Conservation (phyloP, 768 basidiomycete species). For the Coprinopsis cinerea region DNA sequence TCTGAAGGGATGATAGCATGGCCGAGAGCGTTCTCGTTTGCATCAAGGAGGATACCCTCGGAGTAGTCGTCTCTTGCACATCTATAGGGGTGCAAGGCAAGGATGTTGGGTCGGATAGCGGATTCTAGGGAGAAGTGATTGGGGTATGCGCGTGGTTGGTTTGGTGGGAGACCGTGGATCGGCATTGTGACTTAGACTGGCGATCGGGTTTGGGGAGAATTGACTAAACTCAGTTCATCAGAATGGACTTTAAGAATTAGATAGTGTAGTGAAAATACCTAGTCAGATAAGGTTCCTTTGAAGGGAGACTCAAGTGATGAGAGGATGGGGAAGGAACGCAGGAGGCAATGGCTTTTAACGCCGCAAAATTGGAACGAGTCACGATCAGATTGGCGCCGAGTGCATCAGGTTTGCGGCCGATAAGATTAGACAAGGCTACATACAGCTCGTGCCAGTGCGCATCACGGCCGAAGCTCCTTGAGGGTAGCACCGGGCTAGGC, state of each 20-base stretch:
- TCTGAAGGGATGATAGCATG: conserved; percentile 58
- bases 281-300: too few relatives aligned
- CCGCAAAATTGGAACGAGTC: conserved; percentile 10
- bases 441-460: too few relatives aligned
- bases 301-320: too few relatives aligned
- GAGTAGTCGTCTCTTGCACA: conserved; percentile 96
- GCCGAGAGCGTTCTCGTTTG: conserved; percentile 95
- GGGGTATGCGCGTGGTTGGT: conserved; percentile 44
- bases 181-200: conserved; percentile 42
- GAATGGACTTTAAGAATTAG: too few relatives aligned
- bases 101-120: conserved; percentile 91
- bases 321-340: too few relatives aligned
- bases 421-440: conserved; percentile 17
- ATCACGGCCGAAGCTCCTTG: too few relatives aligned
- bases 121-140: conserved; percentile 79
- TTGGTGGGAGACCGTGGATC: conserved; percentile 54
- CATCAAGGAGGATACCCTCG: conserved; percentile 87
- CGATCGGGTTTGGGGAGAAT: background rate
- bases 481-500: too few relatives aligned
- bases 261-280: too few relatives aligned
- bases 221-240: too few relatives aligned
- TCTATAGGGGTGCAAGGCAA: conserved; percentile 85
- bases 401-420: too few relatives aligned
- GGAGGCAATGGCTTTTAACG: too few relatives aligned
- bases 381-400: conserved; percentile 1